phyloP scores from a whole-genome alignment of 768 basidiomycete species.

The Pleurotus platypus region DNA sequence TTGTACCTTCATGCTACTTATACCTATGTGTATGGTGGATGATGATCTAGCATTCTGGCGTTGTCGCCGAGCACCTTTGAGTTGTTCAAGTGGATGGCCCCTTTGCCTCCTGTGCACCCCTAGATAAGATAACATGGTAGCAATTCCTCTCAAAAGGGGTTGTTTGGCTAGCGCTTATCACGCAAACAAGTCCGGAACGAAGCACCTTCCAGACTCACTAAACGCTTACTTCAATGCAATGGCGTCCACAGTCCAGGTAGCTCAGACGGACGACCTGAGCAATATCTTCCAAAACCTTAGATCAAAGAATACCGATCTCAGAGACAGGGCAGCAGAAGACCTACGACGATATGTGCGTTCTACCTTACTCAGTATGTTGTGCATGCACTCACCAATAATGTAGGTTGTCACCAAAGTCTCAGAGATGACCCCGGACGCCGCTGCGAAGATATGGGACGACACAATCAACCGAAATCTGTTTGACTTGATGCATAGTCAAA shows the following conservation, averaged over 20 bases:
- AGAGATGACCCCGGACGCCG: constrained; percentile 80
- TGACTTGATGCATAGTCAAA: constrained; percentile 80
- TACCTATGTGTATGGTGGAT: no score
- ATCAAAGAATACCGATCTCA: constrained; percentile 59
- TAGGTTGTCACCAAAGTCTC: constrained; percentile 72
- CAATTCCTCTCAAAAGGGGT: background rate
- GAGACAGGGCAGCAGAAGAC: constrained; percentile 67
- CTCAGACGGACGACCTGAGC: constrained; percentile 59
- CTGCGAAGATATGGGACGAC: constrained; percentile 83
- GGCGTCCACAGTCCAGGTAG: constrained; percentile 56
- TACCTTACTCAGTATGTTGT: constrained; percentile 6
- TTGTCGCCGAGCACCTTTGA: no score
- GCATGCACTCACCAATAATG: constrained; percentile 11
- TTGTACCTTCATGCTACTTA: no score
- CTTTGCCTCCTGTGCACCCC: no score
- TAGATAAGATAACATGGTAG: no score
- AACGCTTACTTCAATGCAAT: constrained; percentile 31
- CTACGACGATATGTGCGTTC: constrained; percentile 68
- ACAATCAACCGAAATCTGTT: constrained; percentile 77
- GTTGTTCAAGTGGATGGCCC: no score
- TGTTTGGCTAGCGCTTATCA: background rate
- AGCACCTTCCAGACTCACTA: background rate
- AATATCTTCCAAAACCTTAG: constrained; percentile 67
- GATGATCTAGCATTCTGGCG: no score
- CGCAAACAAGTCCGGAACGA: background rate